Evolutionary conservation across 192 early-diverging fungal species (phyloP).

Genomic region (Tieghemiomyces parasiticus): DNA sequence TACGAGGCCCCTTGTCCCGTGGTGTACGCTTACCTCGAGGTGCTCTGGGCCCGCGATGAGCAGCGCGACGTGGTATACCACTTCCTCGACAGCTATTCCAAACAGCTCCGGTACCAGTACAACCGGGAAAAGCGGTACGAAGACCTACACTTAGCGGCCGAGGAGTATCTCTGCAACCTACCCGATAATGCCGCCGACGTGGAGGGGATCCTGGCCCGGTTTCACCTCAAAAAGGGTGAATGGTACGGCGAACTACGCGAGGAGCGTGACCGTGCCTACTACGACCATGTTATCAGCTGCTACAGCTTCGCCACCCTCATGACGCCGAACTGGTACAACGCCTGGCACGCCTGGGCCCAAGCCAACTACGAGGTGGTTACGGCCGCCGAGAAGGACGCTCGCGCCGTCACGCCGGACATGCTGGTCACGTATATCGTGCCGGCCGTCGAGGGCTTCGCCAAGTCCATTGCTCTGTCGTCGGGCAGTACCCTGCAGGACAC

Average conservation of each 20-base stretch:
- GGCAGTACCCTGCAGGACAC: constrained; percentile 87
- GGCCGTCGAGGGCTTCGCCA: constrained; percentile 82
- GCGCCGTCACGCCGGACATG: constrained; percentile 24
- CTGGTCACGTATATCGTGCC: constrained; percentile 63
- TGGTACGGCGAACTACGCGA: constrained; percentile 45
- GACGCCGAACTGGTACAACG: constrained; percentile 89
- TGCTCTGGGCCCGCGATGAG: constrained; percentile 62
- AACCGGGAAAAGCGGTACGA: background rate
- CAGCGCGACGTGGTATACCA: constrained; percentile 44
- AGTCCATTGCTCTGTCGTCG: constrained; percentile 80
- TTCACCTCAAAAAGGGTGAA: constrained; percentile 89
- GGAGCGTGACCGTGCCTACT: background rate
- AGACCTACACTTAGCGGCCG: background rate
- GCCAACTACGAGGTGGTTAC: constrained; percentile 79
- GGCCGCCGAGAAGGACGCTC: constrained; percentile 48
- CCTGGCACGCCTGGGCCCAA: constrained; percentile 95
- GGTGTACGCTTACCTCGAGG: constrained; percentile 85
- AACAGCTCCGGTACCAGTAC: constrained; percentile 32
- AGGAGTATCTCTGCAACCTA: background rate
- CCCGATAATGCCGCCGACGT: constrained; percentile 12
- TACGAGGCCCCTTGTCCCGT: constrained; percentile 45
- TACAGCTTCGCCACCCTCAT: constrained; percentile 74
- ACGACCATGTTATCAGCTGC: constrained; percentile 55
- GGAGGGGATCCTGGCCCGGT: constrained; percentile 45
- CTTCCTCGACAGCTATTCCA: constrained; percentile 65